Base-by-base conservation (phyloP, 257 asterid species). In the Knoxia roxburghii region DNA sequence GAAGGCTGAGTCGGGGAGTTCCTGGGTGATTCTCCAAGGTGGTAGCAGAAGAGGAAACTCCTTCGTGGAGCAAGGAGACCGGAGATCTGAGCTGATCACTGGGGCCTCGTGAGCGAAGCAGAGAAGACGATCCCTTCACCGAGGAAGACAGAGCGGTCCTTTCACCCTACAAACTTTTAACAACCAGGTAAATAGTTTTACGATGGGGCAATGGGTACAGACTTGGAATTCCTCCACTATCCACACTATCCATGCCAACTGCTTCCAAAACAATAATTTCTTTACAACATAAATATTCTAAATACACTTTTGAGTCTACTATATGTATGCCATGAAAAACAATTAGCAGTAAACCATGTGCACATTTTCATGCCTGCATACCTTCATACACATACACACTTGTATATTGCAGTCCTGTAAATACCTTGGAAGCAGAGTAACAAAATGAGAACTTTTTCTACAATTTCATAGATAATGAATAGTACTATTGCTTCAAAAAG, bases 111-210 rank as follows among this genome's bases (percentile, higher is more conserved):
- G n/a, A n/a, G n/a, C n/a, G n/a, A n/a, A n/a, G n/a, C n/a, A n/a
- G n/a, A n/a, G n/a, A n/a, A n/a, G n/a, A n/a, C n/a, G n/a, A n/a
- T n/a, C n/a, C n/a, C n/a, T n/a, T n/a, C n/a, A n/a, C n/a, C n/a
- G n/a, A n/a, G n/a, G n/a, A n/a, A n/a, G n/a, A n/a, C n/a, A n/a
- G n/a, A n/a, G n/a, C n/a, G n/a, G n/a, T n/a, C n/a, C n/a, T n/a
- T n/a, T n/a, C n/a, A n/a, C n/a, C n/a, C n/a, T n/a, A n/a, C n/a
- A n/a, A n/a, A n/a, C n/a, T 70, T 57, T 74, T 76, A 84, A 96
- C 71, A 80, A 90, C 97, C 92, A 90, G 89, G 81, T 90, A 91
- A 81, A 90, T 83, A 64, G 95, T 90, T 82, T 90, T 90, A 91
- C 95, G 78, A 64, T 91, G 87, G 75, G 87, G 90, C 73, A 86